Conservation (phyloP, 106 monocot species). For the Hemerocallis citrina region DNA sequence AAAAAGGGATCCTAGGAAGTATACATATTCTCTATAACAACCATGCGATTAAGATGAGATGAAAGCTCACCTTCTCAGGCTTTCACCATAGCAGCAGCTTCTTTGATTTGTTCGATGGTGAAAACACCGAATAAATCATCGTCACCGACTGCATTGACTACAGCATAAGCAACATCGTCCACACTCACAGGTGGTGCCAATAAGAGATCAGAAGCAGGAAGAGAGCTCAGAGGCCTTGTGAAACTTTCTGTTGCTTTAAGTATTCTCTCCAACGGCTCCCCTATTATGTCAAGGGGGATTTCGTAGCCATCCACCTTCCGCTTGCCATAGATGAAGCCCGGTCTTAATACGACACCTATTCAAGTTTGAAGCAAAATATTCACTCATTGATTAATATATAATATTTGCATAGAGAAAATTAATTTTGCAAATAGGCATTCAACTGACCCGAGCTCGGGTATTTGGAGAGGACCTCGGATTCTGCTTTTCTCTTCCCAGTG, state of each 20-base stretch:
- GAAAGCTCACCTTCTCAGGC: too few relatives aligned
- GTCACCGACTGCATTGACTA: slow-evolving; percentile 52
- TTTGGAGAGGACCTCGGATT: slow-evolving; percentile 78
- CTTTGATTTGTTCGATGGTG: slow-evolving; percentile 85
- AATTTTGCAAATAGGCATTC: too few relatives aligned
- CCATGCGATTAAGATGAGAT: too few relatives aligned
- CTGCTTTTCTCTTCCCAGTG: slow-evolving; percentile 81
- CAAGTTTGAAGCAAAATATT: neutral
- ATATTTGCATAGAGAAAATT: too few relatives aligned
- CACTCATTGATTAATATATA: too few relatives aligned
- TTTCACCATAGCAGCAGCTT: slow-evolving; percentile 69
- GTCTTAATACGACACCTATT: slow-evolving; percentile 71
- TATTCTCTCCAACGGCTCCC: slow-evolving; percentile 65
- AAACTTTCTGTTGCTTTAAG: slow-evolving; percentile 49
- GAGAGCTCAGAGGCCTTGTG: slow-evolving; percentile 42
- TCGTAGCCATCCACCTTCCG: slow-evolving; percentile 65
- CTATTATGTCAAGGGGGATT: slow-evolving; percentile 65
- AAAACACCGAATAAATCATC: slow-evolving; percentile 78
- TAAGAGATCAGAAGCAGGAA: slow-evolving; percentile 74
- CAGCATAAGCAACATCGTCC: slow-evolving; percentile 70
- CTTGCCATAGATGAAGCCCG: slow-evolving; percentile 86
- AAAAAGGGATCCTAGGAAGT: too few relatives aligned
- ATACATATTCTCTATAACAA: too few relatives aligned
- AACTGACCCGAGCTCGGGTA: slow-evolving; percentile 90
- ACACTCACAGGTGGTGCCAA: slow-evolving; percentile 79